Evolutionary conservation across 2,329 filamentous ascomycete genomes (phyloP), one percentile per base, ranked within the genome.

Genomic region (Colletotrichum costaricense): DNA sequence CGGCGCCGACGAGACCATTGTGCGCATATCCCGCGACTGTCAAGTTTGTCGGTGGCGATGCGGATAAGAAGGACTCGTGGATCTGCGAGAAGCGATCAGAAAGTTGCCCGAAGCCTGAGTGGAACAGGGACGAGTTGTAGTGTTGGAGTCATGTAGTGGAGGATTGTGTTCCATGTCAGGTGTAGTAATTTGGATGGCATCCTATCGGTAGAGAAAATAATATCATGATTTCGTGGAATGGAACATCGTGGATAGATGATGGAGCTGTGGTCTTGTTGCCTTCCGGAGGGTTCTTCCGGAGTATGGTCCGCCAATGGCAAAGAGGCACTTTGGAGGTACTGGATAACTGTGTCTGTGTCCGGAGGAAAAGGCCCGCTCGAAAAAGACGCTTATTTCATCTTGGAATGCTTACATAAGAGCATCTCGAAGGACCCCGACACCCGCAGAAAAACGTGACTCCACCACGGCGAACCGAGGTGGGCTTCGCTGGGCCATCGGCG

Each of bases 1-100:
- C 69, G 33, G 66, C 72, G 19, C 52, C 58, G 57, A 69, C 60
- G 26, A 67, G 73, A 42, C 73, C 73, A 5, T 49, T 75, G 19
- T 75, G 73, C 24, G 66, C 66, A 12, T 75, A 75, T 12, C 73
- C 73, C 2, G 52, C 60, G 22, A 52, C 42, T 9, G 26, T 66
- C 4, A 35, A 62, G 52, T 70, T 62, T 26, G 55, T 49, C 19
- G 73, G 73, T 3, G 73, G 73, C 52, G 66, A 75, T 16, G n/a
- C 57, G 30, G 56, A 38, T 24, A 33, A 57, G 19, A 62, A 46
- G 28, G 65, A 46, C 33, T 69, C 70, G 28, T 75, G 66, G 69
- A 24, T 65, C 19, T 75, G 73, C 42, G 70, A 67, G 60, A 56
- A 54, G 60, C 28, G 5, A 1, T 42, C 38, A 8, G 38, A 5